These are phyloP conservation scores for Beauveria sp. DNA, from an alignment of 2,329 filamentous ascomycete genomes.

Conservation along the genomic window DNA sequence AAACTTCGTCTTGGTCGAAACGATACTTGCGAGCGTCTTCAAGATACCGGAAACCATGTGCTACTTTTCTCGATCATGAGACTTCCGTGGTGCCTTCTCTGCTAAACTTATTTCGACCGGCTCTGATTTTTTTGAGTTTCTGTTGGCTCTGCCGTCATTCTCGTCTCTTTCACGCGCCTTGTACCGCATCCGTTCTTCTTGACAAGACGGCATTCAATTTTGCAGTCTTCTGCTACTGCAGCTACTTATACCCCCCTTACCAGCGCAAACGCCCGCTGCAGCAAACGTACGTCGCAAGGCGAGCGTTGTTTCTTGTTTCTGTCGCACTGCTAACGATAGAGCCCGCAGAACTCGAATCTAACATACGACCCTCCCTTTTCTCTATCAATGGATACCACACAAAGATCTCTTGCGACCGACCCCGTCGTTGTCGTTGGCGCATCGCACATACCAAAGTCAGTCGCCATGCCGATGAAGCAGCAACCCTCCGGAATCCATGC, in stretches of 20 bases:
- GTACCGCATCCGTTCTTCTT: conserved; percentile 6
- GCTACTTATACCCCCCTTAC: conserved; percentile 1
- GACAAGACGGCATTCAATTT: not conserved
- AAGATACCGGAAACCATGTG: conserved; percentile 6
- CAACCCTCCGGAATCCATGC: not conserved
- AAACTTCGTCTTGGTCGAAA: not conserved
- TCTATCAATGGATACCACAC: conserved; percentile 13
- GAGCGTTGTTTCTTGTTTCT: not conserved
- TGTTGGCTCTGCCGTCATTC: conserved; percentile 1
- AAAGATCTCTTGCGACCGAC: conserved; percentile 12
- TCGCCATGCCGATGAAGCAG: not conserved
- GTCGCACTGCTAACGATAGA: not conserved
- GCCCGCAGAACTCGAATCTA: not conserved
- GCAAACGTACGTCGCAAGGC: not conserved
- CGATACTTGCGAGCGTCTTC: not conserved
- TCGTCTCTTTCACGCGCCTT: conserved; percentile 7
- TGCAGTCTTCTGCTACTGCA: not conserved
- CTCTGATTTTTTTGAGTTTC: conserved; percentile 10
- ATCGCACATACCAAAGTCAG: not conserved
- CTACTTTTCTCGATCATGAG: conserved; percentile 11
- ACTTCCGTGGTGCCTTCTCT: conserved; percentile 9
- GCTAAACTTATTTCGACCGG: conserved; percentile 10
- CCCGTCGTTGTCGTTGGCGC: conserved; percentile 8
- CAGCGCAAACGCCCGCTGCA: conserved; percentile 1
- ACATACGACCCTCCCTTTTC: conserved; percentile 11